phyloP scores from a whole-genome alignment of 192 early-diverging fungal genomes.

The Coemansia sp. region DNA sequence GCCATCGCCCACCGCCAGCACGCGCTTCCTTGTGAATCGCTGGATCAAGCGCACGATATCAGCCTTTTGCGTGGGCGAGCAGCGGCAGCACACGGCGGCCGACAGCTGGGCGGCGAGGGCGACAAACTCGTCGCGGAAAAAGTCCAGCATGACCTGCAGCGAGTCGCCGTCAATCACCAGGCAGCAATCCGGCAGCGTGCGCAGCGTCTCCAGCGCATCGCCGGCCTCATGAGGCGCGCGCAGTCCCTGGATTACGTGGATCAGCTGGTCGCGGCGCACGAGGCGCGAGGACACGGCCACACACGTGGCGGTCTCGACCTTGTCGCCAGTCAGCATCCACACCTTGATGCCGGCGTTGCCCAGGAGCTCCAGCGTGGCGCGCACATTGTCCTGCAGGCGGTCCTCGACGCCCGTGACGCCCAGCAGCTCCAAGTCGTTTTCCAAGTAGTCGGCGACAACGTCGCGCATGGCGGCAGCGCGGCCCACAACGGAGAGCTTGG shows the following conservation, averaged over 20 bases:
- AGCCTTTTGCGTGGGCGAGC: constrained; percentile 96
- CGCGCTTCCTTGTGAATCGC: constrained; percentile 64
- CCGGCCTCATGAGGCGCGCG: constrained; percentile 37
- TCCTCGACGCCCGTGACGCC: constrained; percentile 96
- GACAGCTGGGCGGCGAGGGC: constrained; percentile 69
- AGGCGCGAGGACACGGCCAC: constrained; percentile 91
- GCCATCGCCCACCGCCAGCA: constrained; percentile 90
- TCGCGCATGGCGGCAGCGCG: constrained; percentile 66
- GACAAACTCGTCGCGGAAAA: constrained; percentile 74
- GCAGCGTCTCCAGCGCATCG: constrained; percentile 71
- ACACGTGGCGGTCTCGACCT: constrained; percentile 94
- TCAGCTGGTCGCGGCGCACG: constrained; percentile 78
- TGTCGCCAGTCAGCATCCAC: constrained; percentile 99
- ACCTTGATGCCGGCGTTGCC: constrained; percentile 87
- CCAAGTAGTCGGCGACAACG: constrained; percentile 64
- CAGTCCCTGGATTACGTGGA: constrained; percentile 75
- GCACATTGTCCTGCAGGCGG: constrained; percentile 90
- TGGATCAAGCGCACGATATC: constrained; percentile 82
- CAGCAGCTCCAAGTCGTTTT: constrained; percentile 82
- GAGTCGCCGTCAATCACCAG: constrained; percentile 93
- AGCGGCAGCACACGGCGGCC: constrained; percentile 89
- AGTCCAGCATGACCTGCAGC: constrained; percentile 71
- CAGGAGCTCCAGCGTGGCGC: constrained; percentile 79
- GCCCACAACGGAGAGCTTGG: constrained; percentile 66
- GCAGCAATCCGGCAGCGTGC: constrained; percentile 67